Base-by-base conservation (phyloP, 768 basidiomycete species). In the Psilocybe sp. region DNA sequence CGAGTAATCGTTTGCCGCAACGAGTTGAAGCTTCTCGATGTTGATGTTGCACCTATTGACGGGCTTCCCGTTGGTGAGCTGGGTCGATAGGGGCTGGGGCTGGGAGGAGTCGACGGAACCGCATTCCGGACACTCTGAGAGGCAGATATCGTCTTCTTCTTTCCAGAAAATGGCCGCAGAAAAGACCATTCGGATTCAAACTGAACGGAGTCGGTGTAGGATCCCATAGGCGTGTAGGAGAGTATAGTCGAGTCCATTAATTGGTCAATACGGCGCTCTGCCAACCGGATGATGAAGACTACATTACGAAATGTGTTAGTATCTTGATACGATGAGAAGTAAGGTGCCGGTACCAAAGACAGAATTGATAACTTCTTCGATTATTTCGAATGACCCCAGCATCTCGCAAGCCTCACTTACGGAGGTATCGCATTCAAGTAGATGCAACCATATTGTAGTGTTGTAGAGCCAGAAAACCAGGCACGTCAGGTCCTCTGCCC, bases 111-210 rank as follows among this genome's bases (percentile, higher is more conserved):
- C 3, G 76, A 69, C 34, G 78, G 67, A 32, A 69, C 52, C 16
- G 66, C 67, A 47, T 65, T 63, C 19, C 70, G 70, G 20, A 68
- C 60, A 4, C 68, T 50, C n/a, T 66, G 56, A 4, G 74, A 61
- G 15, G 69, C 47, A 33, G 69, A 59, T 5, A 65, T 54, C 14
- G 64, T 62, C 64, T 83, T 89, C 63, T 79, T 85, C 63, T 85
- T 87, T 28, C 72, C 66, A 19, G 73, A 73, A 58, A 92, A 87
- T 6, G 89, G 76, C n/a, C 89, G 79, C 15, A 92, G 69, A 63
- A 92, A 88, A 0, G 87, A 85, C 97, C 97, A 99, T 47, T 98
- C 97, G 5, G 92, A 93, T 68, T 98, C 95, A 61, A 98, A 99
- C 55, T 92, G 86, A 15, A 98, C 75, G 28, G 81, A 78, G 45